phyloP scores from a whole-genome alignment of 73 alveolate genomes.

The Uronychia setigera region DNA sequence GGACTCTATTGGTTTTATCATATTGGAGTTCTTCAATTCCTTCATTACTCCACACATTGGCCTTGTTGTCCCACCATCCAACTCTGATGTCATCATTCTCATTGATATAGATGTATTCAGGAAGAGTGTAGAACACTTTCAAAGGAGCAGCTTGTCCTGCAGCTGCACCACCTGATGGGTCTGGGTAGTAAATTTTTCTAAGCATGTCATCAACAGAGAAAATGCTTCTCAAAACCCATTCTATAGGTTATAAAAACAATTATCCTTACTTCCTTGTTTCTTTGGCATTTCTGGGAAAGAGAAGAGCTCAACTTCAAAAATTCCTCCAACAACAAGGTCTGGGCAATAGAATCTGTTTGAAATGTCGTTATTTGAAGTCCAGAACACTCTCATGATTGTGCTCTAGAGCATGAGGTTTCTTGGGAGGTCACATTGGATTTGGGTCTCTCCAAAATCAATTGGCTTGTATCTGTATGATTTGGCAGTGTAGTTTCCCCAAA shows the following conservation, averaged over 20 bases:
- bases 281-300: constrained; percentile 59
- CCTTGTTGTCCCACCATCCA: constrained; percentile 69
- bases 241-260: not conserved
- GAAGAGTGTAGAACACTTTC: constrained; percentile 51
- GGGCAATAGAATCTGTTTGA: constrained; percentile 46
- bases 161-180: constrained; percentile 12
- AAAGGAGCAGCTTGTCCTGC: constrained; percentile 26
- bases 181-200: constrained; percentile 51
- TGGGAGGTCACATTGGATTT: constrained; percentile 60
- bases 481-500: constrained; percentile 50
- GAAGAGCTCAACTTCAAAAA: constrained; percentile 66
- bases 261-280: constrained; percentile 30
- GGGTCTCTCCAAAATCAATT: constrained; percentile 50
- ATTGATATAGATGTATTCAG: constrained; percentile 68
- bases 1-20: constrained; percentile 46
- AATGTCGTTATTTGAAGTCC: constrained; percentile 63
- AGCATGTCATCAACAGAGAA: constrained; percentile 30
- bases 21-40: constrained; percentile 59
- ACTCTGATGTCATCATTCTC: constrained; percentile 75
- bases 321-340: constrained; percentile 81
- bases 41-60: constrained; percentile 69
- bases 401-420: constrained; percentile 40
- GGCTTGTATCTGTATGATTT: constrained; percentile 32
- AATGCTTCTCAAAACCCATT: constrained; percentile 57
- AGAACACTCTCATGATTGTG: constrained; percentile 60